Conservation (phyloP, 768 basidiomycete species). For the Brasilioporus rufonigricans region DNA sequence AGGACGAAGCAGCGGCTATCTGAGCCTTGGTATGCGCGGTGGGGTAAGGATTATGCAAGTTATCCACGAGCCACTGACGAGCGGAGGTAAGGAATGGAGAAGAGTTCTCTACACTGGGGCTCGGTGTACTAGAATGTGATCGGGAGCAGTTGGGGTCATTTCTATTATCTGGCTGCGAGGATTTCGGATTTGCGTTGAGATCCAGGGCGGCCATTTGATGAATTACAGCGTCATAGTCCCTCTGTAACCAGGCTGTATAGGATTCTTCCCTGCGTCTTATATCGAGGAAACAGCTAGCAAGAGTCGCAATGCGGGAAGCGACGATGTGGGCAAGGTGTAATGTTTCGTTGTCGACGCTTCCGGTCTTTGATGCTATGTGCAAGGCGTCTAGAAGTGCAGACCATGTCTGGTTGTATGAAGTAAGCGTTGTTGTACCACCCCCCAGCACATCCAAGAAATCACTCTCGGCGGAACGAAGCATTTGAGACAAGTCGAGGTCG, state of each 20-base stretch:
- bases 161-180: no score
- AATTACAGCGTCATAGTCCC: constrained; percentile 8
- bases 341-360: not conserved
- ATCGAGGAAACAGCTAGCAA: constrained; percentile 9
- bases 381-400: not conserved
- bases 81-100: constrained; percentile 13
- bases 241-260: not conserved
- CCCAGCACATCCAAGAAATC: not conserved
- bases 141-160: no score
- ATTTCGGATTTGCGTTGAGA: not conserved
- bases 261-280: not conserved
- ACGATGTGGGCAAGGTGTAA: not conserved
- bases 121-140: no score
- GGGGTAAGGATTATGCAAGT: constrained; percentile 56
- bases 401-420: constrained; percentile 1
- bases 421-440: not conserved
- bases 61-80: constrained; percentile 42
- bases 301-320: not conserved
- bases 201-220: not conserved
- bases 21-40: constrained; percentile 24
- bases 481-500: constrained; percentile 2
- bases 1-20: constrained; percentile 18
- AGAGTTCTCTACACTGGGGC: no score
- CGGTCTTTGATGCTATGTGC: not conserved
- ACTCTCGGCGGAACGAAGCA: not conserved